phyloP scores from a whole-genome alignment of 176 grass and related monocot species.

The Elaeis guineensis region DNA sequence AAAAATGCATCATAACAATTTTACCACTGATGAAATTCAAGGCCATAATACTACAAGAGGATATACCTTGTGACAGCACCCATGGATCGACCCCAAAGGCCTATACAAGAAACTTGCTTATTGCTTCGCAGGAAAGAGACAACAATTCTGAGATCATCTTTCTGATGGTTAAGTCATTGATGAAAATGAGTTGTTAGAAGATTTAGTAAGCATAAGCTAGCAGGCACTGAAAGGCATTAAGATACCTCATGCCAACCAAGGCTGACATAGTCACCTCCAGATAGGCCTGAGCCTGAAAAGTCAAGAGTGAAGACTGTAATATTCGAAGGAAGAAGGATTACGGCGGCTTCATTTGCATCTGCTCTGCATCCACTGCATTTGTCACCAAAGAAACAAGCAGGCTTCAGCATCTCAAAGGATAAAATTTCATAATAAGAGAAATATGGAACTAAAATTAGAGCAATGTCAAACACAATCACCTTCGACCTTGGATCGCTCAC shows the following conservation, averaged over 20 bases:
- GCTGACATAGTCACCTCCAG: constrained; percentile 86
- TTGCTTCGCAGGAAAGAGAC: constrained; percentile 62
- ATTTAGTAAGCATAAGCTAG: constrained; percentile 1
- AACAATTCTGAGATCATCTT: constrained; percentile 83
- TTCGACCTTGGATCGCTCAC: too few species aligned
- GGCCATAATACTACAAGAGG: too few species aligned
- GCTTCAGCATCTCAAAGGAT: too few species aligned
- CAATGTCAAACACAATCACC: too few species aligned
- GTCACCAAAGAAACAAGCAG: too few species aligned
- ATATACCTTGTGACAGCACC: constrained; percentile 94
- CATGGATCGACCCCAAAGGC: constrained; percentile 95
- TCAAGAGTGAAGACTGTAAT: constrained; percentile 97
- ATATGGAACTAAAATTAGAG: too few species aligned
- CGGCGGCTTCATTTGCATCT: constrained; percentile 88
- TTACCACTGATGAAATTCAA: too few species aligned
- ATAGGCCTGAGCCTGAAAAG: constrained; percentile 93
- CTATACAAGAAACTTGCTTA: constrained; percentile 92
- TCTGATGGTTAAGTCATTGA: constrained; percentile 39
- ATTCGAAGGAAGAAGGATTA: constrained; percentile 92
- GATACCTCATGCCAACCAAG: constrained; percentile 98
- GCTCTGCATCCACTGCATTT: constrained; percentile 92
- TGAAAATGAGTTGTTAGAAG: constrained; percentile 8
- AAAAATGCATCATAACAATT: too few species aligned
- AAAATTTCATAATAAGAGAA: too few species aligned
- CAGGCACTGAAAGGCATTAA: constrained; percentile 18